Base-by-base conservation (phyloP, 768 basidiomycete species). In the Auriscalpium microsporum region DNA sequence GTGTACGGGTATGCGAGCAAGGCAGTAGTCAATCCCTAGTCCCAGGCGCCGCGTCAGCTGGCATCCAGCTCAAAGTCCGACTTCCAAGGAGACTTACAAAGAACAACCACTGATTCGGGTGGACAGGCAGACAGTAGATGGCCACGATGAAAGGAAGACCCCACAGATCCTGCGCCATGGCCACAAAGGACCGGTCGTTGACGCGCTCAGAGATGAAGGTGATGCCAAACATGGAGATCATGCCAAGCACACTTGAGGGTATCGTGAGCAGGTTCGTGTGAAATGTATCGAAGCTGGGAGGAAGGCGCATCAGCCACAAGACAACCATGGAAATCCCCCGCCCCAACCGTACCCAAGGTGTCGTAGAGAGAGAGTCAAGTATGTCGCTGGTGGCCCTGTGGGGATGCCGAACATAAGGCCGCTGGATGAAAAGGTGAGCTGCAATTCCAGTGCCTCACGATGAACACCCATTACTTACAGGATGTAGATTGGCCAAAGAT, bases 401-500 rank as follows among this genome's bases (percentile, higher is more conserved):
- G 82, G 77, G 56, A 82, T 77, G 19, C 75, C 73, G 53, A 80
- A 83, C 68, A 78, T 69, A 1, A 83, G 65, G 1, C 80, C 79
- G 9, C 79, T 80, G 35, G 28, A 55, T 6, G 45, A 33, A 47
- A 17, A 8, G 40, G 14, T 13, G 3, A 42, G 17, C 4, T 42
- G 21, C 38, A 58, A 19, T n/a, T 21, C 6, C 19, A 34, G 1
- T 16, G n/a, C 5, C 33, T 19, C 17, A 2, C 35, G 3, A 16
- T 23, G 28, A 28, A 28, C 28, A 2, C 28, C 28, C 28, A 28
- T 28, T 28, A 58, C 54, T 35, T 53, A 77, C 74, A 82, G 66
- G 33, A 82, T 71, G 63, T 87, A 86, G 19, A 86, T 48, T 0
- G 84, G 84, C 83, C 83, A 86, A 10, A 85, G 66, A 61, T 84